Percentiles rank a stretch among this genome's conserved stretches.
phyloP scores from a whole-genome alignment of 202 grass and related monocot species.

The Zoysia matrella region DNA sequence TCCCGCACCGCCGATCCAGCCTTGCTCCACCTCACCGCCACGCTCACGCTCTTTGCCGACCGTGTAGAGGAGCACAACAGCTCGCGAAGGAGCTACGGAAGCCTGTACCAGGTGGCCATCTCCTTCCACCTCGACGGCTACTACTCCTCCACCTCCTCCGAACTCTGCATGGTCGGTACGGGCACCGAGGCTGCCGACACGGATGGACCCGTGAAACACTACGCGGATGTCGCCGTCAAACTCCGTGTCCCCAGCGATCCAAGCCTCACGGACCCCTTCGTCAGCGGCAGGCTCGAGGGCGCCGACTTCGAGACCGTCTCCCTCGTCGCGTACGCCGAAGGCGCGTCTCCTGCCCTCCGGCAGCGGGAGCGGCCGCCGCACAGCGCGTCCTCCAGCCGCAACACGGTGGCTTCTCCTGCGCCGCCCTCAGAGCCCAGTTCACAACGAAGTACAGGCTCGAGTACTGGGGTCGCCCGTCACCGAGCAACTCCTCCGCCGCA shows the following conservation, averaged over 20 bases:
- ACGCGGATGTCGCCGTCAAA: constrained; percentile 37
- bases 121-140: constrained; percentile 56
- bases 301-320: constrained; percentile 24
- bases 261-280: constrained; percentile 42
- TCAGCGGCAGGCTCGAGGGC: constrained; percentile 44
- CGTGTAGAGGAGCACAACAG: background rate
- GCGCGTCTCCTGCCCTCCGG: background rate
- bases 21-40: constrained; percentile 12
- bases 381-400: background rate
- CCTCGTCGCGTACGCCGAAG: constrained; percentile 57
- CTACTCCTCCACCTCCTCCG: constrained; percentile 43
- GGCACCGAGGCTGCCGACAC: background rate
- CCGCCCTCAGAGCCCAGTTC: constrained; percentile 10
- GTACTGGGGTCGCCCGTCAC: background rate
- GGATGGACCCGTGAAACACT: background rate
- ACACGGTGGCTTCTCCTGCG: background rate
- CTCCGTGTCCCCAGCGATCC: constrained; percentile 46
- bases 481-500: background rate
- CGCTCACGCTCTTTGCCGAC: constrained; percentile 20
- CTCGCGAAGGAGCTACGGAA: background rate
- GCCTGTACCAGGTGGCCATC: background rate
- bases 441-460: constrained; percentile 25
- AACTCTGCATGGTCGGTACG: constrained; percentile 59
- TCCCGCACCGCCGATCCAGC: background rate
- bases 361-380: background rate